Percentiles rank a stretch among this genome's conserved stretches.
These are phyloP conservation scores for Cyberlindnera euphorbiiphila DNA, from an alignment of 805 yeast genomes.

Conservation along the genomic window DNA sequence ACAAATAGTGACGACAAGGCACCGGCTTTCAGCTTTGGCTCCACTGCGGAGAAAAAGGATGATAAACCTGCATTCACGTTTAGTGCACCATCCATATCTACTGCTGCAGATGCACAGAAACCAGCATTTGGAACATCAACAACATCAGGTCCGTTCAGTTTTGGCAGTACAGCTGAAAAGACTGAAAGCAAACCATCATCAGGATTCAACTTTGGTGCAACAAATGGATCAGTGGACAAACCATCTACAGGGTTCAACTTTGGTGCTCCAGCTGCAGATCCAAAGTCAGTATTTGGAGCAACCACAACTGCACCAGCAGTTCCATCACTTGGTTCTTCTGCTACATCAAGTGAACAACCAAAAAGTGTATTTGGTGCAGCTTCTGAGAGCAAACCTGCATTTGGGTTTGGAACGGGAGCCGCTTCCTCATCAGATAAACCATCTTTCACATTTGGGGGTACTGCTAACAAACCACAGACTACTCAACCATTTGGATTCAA, in stretches of 20 bases:
- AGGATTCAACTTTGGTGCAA: conserved; percentile 12
- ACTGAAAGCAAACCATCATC: conserved; percentile 18
- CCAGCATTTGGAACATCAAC: conserved; percentile 9
- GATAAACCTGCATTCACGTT: conserved; percentile 14
- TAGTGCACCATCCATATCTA: conserved; percentile 25
- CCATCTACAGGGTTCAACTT: conserved; percentile 8
- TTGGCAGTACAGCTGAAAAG: conserved; percentile 19
- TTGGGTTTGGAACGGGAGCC: conserved; percentile 16
- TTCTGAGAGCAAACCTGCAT: conserved; percentile 12
- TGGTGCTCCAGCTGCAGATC: conserved; percentile 9
- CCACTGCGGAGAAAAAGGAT: conserved; percentile 12
- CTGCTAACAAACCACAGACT: conserved; percentile 9
- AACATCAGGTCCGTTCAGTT: conserved; percentile 18
- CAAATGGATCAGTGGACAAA: conserved; percentile 4
- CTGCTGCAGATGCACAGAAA: conserved; percentile 6
- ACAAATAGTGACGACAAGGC: conserved; percentile 2
- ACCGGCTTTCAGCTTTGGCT: conserved; percentile 8
- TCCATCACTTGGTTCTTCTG: conserved; percentile 13
- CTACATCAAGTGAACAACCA: background rate
- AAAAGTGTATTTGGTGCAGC: conserved; percentile 1
- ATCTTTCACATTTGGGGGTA: conserved; percentile 21
- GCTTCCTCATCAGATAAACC: conserved; percentile 10
- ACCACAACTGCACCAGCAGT: background rate
- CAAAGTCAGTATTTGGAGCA: background rate
- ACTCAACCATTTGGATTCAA: conserved; percentile 13